These are phyloP conservation scores for Primulina eburnea DNA, from an alignment of 257 asterid genomes.

Conservation along the genomic window DNA sequence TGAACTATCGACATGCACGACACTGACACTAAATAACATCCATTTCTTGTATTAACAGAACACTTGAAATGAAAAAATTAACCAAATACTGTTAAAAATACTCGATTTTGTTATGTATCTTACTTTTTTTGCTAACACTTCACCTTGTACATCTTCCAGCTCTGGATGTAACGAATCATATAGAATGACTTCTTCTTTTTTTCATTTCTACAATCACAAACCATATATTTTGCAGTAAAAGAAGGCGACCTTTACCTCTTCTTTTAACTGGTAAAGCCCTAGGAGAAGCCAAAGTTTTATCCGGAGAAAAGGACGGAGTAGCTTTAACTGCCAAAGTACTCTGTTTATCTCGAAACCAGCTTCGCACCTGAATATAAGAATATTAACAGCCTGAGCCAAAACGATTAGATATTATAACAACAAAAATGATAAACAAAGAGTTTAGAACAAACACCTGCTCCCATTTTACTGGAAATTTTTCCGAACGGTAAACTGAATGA, in stretches of 20 bases:
- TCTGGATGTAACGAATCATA: not conserved
- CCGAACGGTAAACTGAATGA: not conserved
- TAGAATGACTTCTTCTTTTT: slow-evolving; percentile 21
- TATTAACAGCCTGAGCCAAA: not conserved
- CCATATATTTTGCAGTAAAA: slow-evolving; percentile 15
- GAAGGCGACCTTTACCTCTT: slow-evolving; percentile 31
- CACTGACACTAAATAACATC: not conserved
- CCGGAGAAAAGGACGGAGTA: slow-evolving; percentile 24
- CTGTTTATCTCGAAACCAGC: slow-evolving; percentile 59
- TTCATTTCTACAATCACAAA: slow-evolving; percentile 6
- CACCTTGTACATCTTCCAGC: not conserved
- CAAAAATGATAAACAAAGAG: not conserved
- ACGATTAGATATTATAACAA: slow-evolving; percentile 8
- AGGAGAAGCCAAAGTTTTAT: slow-evolving; percentile 20
- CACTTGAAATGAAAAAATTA: not conserved
- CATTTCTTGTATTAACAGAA: not conserved
- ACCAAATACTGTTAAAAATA: not conserved
- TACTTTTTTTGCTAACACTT: slow-evolving; percentile 3
- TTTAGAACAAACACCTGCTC: slow-evolving; percentile 49
- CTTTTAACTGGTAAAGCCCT: slow-evolving; percentile 29
- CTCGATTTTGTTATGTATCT: too few relatives aligned
- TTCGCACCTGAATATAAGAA: slow-evolving; percentile 48
- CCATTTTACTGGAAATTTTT: not conserved
- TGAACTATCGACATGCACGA: not conserved
- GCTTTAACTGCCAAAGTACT: slow-evolving; percentile 28